phyloP scores from a whole-genome alignment of 768 basidiomycete genomes.

The Obba rivulosa region DNA sequence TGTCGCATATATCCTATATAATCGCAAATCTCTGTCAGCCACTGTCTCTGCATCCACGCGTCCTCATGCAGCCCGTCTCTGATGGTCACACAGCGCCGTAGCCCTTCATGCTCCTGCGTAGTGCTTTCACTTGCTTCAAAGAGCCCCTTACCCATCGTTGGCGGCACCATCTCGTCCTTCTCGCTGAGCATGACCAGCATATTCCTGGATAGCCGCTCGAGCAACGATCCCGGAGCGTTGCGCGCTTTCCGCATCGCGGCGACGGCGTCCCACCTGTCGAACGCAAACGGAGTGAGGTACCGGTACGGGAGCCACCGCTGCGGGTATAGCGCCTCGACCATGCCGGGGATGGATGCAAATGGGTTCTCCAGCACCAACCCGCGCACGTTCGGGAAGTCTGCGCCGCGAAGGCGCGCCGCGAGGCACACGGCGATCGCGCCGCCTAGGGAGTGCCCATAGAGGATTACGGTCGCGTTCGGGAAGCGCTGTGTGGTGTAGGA shows the following conservation, averaged over 20 bases:
- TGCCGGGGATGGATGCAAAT: slow-evolving; percentile 39
- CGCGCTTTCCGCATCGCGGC: slow-evolving; percentile 16
- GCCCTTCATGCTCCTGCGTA: not conserved
- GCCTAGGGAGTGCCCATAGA: slow-evolving; percentile 48
- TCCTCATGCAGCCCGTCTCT: slow-evolving; percentile 33
- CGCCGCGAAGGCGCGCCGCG: slow-evolving; percentile 17
- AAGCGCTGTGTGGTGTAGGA: slow-evolving; percentile 27
- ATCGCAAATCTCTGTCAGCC: slow-evolving; percentile 21
- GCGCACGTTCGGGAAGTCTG: slow-evolving; percentile 15
- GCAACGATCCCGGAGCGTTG: slow-evolving; percentile 2
- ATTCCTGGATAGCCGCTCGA: slow-evolving; percentile 15
- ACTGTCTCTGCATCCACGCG: slow-evolving; percentile 28
- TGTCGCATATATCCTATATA: slow-evolving; percentile 13
- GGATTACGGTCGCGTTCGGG: slow-evolving; percentile 27
- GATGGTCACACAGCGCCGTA: slow-evolving; percentile 21
- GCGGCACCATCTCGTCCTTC: slow-evolving; percentile 43
- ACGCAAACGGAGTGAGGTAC: slow-evolving; percentile 37
- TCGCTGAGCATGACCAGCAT: slow-evolving; percentile 36
- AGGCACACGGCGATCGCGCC: slow-evolving; percentile 39
- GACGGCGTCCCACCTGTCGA: slow-evolving; percentile 44
- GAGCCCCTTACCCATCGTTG: slow-evolving; percentile 30
- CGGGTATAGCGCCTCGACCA: slow-evolving; percentile 44
- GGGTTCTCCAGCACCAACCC: slow-evolving; percentile 48
- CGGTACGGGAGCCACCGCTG: slow-evolving; percentile 45
- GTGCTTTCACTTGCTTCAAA: slow-evolving; percentile 10